Percentiles rank a stretch among this genome's conserved stretches.
Conservation (phyloP, 148 eudicot species). For the Rhododendron williamsianum region DNA sequence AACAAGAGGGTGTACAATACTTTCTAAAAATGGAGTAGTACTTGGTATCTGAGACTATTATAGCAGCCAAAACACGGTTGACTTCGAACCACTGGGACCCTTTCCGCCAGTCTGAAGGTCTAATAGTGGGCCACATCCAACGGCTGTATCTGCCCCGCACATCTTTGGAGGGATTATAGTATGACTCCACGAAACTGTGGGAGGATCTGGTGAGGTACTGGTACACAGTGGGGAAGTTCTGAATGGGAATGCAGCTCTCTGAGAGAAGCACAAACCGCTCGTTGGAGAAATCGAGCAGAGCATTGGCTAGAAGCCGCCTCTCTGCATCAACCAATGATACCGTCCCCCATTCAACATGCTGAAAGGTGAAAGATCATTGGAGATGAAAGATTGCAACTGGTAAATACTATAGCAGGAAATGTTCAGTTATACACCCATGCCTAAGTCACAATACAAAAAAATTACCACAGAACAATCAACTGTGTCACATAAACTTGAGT, state of each 20-base stretch:
- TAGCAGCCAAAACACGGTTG: slow-evolving; percentile 11
- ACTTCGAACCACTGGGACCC: slow-evolving; percentile 18
- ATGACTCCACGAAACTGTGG: background rate
- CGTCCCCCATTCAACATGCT: slow-evolving; percentile 11
- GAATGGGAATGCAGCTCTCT: slow-evolving; percentile 13
- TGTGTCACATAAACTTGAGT: background rate
- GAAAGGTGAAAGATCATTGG: background rate
- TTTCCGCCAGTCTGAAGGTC: background rate
- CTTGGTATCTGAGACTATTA: slow-evolving; percentile 13
- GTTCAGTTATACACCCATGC: background rate
- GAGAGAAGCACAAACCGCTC: slow-evolving; percentile 22
- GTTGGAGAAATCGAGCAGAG: slow-evolving; percentile 11
- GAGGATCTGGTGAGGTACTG: background rate
- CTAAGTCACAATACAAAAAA: background rate
- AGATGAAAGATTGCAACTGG: background rate
- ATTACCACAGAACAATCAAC: background rate
- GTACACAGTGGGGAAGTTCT: background rate
- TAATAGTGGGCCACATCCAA: background rate
- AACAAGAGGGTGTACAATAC: slow-evolving; percentile 17
- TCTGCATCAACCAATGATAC: slow-evolving; percentile 13
- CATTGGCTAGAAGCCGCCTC: slow-evolving; percentile 18
- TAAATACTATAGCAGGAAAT: background rate
- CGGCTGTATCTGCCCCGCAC: background rate
- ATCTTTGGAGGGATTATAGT: background rate
- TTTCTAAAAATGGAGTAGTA: slow-evolving; percentile 9